Base-by-base conservation (phyloP, 2,329 filamentous ascomycete genomes). In the Arachnopeziza araneosa region DNA sequence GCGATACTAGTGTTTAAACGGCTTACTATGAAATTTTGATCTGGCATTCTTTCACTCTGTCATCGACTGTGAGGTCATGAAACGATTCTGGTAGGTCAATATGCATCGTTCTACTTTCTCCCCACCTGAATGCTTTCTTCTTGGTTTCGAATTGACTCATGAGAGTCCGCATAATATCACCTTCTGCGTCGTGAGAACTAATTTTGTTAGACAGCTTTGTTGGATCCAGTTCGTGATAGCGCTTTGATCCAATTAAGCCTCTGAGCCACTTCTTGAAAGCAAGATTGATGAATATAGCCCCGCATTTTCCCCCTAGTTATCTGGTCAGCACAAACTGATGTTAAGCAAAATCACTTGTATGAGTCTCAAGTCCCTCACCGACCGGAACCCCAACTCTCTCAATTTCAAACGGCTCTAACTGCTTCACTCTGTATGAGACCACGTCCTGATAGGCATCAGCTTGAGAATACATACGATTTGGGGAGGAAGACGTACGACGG, bases 281-380 rank as follows among this genome's bases (percentile, higher is more conserved):
- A 10, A 59, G n/a, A n/a, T 61, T 56, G 50, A 61, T 54, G n/a
- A 58, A 61, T 19, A 61, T 59, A 7, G 60, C 21, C 10, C 60
- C 60, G 24, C 60, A 61, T 32, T 54, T 56, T 3, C 24, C 49
- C 6, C 60, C 60, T 61, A 9, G 26, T 30, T 30, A 30, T 30
- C 26, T 30, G 5, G 9, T 30, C 9, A 30, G 26, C 9, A 30
- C 9, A 30, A 9, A 9, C 26, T 30, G 9, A 30, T 30, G 26
- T 30, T 4, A 9, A 5, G 5, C 9, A 9, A 30, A 9, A 9
- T 5, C 5, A 30, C 9, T 4, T 30, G 26, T 30, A 30, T 30
- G 26, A 30, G 26, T 30, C 26, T 30, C 26, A 30, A 30, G 26
- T 30, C 9, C 4, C 26, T 30, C 26, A 30, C 26, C 26, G 5